Percentiles rank a stretch among this genome's conserved stretches.
Evolutionary conservation across 345 rosid genomes (phyloP).

Genomic region (Gossypium rotundifolium): DNA sequence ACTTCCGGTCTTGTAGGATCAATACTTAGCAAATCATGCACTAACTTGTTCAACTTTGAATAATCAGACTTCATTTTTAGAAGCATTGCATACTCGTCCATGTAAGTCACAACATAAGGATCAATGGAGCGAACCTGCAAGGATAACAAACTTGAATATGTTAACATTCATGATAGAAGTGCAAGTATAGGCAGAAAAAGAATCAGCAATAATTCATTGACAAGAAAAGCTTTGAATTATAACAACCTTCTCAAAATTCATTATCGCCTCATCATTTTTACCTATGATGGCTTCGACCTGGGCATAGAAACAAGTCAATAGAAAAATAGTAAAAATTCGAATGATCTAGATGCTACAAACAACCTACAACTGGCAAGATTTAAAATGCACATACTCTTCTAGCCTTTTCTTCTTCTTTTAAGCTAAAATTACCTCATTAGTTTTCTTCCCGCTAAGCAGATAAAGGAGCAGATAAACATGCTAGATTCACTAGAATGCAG

Average conservation of each 20-base stretch:
- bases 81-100: conserved; percentile 99
- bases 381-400: not conserved
- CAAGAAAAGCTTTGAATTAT: conserved; percentile 5
- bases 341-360: conserved; percentile 10
- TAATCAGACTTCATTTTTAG: conserved; percentile 77
- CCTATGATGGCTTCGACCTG: conserved; percentile 95
- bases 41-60: conserved; percentile 75
- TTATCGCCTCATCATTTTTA: conserved; percentile 83
- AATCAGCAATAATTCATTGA: conserved; percentile 2
- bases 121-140: conserved; percentile 88
- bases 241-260: conserved; percentile 85
- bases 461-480: not conserved
- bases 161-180: not conserved
- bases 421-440: not conserved
- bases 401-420: not conserved
- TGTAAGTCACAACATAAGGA: conserved; percentile 74
- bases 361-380: not conserved
- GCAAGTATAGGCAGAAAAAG: not conserved
- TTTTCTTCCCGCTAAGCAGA: conserved; percentile 1
- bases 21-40: conserved; percentile 82
- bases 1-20: conserved; percentile 89
- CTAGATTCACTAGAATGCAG: conserved; percentile 4
- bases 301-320: conserved; percentile 24
- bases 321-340: conserved; percentile 1
- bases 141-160: conserved; percentile 13